These are phyloP conservation scores for Candida pini DNA, from an alignment of 805 yeast species.

Conservation along the genomic window DNA sequence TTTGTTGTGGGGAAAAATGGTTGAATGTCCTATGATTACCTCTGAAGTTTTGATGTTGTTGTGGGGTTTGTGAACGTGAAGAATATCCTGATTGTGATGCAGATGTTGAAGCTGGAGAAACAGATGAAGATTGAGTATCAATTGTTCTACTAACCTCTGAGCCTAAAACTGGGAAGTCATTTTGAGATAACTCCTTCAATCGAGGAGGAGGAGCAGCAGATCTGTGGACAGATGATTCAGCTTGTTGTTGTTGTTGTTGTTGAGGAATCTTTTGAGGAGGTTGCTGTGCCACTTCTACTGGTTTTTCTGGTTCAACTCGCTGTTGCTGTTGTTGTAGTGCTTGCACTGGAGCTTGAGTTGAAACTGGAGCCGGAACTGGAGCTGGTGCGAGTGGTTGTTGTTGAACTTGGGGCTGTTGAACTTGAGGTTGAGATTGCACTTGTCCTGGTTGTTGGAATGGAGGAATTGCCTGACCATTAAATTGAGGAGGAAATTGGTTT, in stretches of 20 bases:
- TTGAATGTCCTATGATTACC: slow-evolving; percentile 5
- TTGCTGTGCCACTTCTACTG: slow-evolving; percentile 11
- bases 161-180: slow-evolving; percentile 12
- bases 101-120: slow-evolving; percentile 3
- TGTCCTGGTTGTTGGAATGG: slow-evolving; percentile 7
- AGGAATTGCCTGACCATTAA: slow-evolving; percentile 10
- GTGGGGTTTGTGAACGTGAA: slow-evolving; percentile 6
- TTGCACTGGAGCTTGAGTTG: slow-evolving; percentile 8
- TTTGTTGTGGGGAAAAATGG: slow-evolving; percentile 12
- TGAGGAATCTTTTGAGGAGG: slow-evolving; percentile 12
- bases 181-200: slow-evolving; percentile 18
- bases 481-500: slow-evolving; percentile 16
- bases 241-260: slow-evolving; percentile 16
- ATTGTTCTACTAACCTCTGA: slow-evolving; percentile 2
- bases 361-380: slow-evolving; percentile 6
- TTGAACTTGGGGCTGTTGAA: slow-evolving; percentile 12
- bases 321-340: slow-evolving; percentile 13
- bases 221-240: slow-evolving; percentile 3
- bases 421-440: slow-evolving; percentile 19
- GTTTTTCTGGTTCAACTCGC: slow-evolving; percentile 17
- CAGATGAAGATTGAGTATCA: slow-evolving; percentile 1
- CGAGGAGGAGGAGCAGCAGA: not conserved
- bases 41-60: slow-evolving; percentile 5
- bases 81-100: slow-evolving; percentile 7
- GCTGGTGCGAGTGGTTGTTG: too few species aligned